Evolutionary conservation across 2,329 filamentous ascomycete genomes (phyloP), one percentile per base, ranked within the genome.

Genomic region (Fusarium gaditjirri): DNA sequence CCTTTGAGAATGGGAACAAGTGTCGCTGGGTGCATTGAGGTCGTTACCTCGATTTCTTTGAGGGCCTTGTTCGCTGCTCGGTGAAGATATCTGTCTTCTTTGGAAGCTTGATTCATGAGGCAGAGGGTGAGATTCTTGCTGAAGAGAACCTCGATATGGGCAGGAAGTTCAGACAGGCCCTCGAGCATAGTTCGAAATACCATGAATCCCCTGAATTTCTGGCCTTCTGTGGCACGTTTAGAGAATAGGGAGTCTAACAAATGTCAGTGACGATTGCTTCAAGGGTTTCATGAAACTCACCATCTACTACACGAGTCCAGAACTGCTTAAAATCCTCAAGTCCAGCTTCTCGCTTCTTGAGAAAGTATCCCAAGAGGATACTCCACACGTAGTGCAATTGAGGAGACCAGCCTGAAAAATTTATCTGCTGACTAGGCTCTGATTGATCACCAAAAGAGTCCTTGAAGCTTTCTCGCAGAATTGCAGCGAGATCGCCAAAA

Each of bases 141-240:
- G 79, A 98, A 97, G 1, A 97, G 84, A 13, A 81, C 86, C 71
- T 80, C 86, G 57, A 84, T 88, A 75, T 86, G 87, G 62, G 73
- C 57, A 23, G 77, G 77, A 27, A 80, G 88, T 78, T 76, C 85
- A 36, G 85, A 83, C 13, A 88, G 81, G 7, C 84, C 83, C 47
- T 87, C 83, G 8, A 98, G 83, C 75, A 94, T 89, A 77, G 92
- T 93, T 75, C 92, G 90, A 77, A 98, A 94, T 5, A 98, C 88
- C 76, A 95, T 90, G 82, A 98, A 95, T 1, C 96, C 96, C 81
- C 94, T 94, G 77, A 94, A 94, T 81, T 98, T 98, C 61, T 97
- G 92, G 75, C 95, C 94, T 46, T 95, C 91, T 3, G 94, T 97
- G 12, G 95, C 92, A 16, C 88, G 90, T 62, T 92, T 89, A 10